Evolutionary conservation across 805 yeast genomes (phyloP), one percentile per base, ranked within the genome.

Genomic region (Saccharomycopsis sp.): DNA sequence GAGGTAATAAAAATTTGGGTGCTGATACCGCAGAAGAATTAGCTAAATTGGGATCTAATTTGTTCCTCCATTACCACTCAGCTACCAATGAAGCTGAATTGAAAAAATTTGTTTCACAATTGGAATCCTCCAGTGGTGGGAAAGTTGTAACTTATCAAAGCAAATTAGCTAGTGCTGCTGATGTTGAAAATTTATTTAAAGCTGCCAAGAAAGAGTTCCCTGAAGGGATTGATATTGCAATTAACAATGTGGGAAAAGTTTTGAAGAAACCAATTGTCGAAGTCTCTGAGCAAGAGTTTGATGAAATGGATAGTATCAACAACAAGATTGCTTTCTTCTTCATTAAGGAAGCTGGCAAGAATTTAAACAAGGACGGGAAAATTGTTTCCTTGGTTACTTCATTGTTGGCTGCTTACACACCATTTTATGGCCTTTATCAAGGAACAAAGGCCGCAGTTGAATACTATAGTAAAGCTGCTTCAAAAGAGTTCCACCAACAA

Each of bases 181-280:
- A 69, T 8, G 62, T 68, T 28, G 57, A 61, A 17, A 59, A 64
- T 23, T 59, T 79, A 43, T 79, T 80, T 53, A 68, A 60, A 14
- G 60, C 59, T 8, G 74, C 78, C 5, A 63, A 63, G 43, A 48
- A 57, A 11, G 59, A 62, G 33, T 70, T 76, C 45, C 33, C 40
- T n/a, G 17, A 28, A 3, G 81, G 81, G 29, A 63, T 76, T 51
- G 83, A 80, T 54, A 68, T 75, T 56, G 85, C 85, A n/a, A 66
- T 80, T 54, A 79, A 79, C 63, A 78, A 76, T 52, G 79, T 78
- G 32, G 86, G 86, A 43, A 74, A 62, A 68, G 85, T 80, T 19
- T 63, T 79, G 59, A 78, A 79, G 66, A 80, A 79, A 57, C 74
- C 77, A 29, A 54, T 79, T 41, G 61, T 61, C 27, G 77, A 76